Evolutionary conservation across 2,329 filamentous ascomycete species (phyloP).

Genomic region (Colletotrichum phormii): DNA sequence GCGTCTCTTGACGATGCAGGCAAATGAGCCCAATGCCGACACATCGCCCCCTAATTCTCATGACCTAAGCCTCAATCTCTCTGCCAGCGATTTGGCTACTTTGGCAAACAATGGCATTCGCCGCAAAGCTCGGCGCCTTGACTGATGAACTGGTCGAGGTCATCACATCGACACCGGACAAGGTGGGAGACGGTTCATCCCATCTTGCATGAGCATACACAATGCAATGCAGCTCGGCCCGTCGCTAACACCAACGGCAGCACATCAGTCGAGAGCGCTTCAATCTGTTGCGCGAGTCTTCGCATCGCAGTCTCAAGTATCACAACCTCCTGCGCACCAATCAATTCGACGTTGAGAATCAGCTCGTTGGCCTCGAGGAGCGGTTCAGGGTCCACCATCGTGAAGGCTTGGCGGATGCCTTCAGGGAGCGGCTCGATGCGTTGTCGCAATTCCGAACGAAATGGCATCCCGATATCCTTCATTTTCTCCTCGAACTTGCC

Average conservation of each 20-base stretch:
- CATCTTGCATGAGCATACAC: conserved; percentile 16
- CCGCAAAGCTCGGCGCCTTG: conserved; percentile 72
- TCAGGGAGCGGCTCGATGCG: conserved; percentile 69
- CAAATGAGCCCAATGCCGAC: background rate
- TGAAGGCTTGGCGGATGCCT: conserved; percentile 81
- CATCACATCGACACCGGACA: conserved; percentile 65
- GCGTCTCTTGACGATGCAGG: background rate
- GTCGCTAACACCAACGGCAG: conserved; percentile 9
- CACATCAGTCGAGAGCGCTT: conserved; percentile 51
- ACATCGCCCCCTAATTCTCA: background rate
- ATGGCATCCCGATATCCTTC: conserved; percentile 84
- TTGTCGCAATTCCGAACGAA: conserved; percentile 65
- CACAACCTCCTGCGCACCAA: conserved; percentile 75
- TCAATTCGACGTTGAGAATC: conserved; percentile 77
- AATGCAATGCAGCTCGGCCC: conserved; percentile 12
- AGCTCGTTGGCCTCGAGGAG: conserved; percentile 81
- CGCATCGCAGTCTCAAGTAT: conserved; percentile 63
- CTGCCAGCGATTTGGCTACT: background rate
- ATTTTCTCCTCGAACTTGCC: conserved; percentile 83
- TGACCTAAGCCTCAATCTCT: background rate
- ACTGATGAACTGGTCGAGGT: conserved; percentile 78
- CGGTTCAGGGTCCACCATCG: conserved; percentile 85
- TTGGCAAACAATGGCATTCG: conserved; percentile 73
- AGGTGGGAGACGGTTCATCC: conserved; percentile 54
- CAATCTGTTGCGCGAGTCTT: conserved; percentile 58